phyloP scores from a whole-genome alignment of 2,329 filamentous ascomycete genomes.

The Trichoderma simmonsii region DNA sequence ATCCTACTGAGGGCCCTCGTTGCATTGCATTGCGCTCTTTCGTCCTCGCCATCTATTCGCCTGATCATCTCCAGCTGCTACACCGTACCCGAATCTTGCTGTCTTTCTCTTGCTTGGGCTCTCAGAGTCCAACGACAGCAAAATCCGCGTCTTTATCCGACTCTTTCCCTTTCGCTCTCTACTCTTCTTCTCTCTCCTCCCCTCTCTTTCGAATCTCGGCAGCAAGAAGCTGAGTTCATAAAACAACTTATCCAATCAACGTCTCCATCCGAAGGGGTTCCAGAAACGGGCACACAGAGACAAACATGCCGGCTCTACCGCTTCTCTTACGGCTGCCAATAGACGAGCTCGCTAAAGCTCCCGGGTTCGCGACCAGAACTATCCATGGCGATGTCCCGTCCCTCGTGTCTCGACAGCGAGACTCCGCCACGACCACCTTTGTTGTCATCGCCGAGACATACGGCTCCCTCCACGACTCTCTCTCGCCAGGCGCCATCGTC shows the following conservation, averaged over 20 bases:
- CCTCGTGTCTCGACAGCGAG: conserved; percentile 3
- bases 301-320: conserved; percentile 16
- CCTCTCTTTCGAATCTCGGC: not conserved
- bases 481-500: conserved; percentile 41
- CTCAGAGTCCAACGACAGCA: not conserved
- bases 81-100: conserved; percentile 11
- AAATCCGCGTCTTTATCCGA: not conserved
- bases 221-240: not conserved
- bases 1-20: conserved; percentile 3
- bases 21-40: conserved; percentile 11
- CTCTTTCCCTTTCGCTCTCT: not conserved
- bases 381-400: not conserved
- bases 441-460: conserved; percentile 37
- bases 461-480: conserved; percentile 37
- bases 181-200: not conserved
- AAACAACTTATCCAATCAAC: not conserved
- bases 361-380: not conserved
- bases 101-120: not conserved
- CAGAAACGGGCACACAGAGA: not conserved
- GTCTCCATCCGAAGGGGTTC: not conserved
- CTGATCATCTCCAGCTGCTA: not conserved
- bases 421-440: conserved; percentile 24
- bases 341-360: not conserved
- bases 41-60: conserved; percentile 6
- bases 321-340: conserved; percentile 1